Evolutionary conservation across 1,284 basidiomycete species (phyloP).

Genomic region (Pterulicium gracile): DNA sequence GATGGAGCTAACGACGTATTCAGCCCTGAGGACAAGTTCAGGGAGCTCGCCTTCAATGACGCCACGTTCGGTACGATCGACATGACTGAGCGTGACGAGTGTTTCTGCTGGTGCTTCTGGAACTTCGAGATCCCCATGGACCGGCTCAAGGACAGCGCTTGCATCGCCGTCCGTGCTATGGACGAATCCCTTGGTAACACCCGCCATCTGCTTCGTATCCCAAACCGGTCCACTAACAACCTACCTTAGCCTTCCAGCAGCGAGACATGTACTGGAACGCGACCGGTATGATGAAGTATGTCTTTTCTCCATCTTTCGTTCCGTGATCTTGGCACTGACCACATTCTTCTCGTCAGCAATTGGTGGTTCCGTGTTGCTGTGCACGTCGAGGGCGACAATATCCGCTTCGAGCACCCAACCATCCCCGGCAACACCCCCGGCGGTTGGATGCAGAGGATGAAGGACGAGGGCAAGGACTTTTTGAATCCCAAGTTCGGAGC

Average conservation of each 20-base stretch:
- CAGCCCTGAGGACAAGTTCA: conserved; percentile 18
- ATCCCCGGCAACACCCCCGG: conserved; percentile 36
- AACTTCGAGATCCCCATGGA: conserved; percentile 27
- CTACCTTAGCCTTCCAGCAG: conserved; percentile 31
- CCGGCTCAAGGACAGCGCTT: conserved; percentile 24
- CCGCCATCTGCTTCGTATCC: not conserved
- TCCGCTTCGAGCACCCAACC: conserved; percentile 57
- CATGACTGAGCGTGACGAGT: conserved; percentile 11
- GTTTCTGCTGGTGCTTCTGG: conserved; percentile 62
- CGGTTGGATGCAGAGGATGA: conserved; percentile 58
- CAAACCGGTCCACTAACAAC: not conserved
- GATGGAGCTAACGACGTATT: conserved; percentile 39
- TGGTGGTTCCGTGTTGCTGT: conserved; percentile 55
- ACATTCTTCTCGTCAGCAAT: conserved; percentile 1
- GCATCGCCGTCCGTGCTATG: conserved; percentile 44
- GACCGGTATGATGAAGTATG: conserved; percentile 53
- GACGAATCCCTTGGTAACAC: conserved; percentile 29
- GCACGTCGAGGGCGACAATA: conserved; percentile 23
- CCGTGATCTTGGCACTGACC: conserved; percentile 1
- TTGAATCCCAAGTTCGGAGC: conserved; percentile 29
- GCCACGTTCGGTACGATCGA: not conserved
- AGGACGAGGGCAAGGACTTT: conserved; percentile 34
- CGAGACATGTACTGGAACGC: conserved; percentile 43
- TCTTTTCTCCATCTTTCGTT: conserved; percentile 15
- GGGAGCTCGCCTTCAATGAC: not conserved